A percentile compares a stretch with the other conserved stretches of the same genome.
phyloP scores from a whole-genome alignment of 2,329 filamentous ascomycete species.

The Ascochyta clinopodiicola region DNA sequence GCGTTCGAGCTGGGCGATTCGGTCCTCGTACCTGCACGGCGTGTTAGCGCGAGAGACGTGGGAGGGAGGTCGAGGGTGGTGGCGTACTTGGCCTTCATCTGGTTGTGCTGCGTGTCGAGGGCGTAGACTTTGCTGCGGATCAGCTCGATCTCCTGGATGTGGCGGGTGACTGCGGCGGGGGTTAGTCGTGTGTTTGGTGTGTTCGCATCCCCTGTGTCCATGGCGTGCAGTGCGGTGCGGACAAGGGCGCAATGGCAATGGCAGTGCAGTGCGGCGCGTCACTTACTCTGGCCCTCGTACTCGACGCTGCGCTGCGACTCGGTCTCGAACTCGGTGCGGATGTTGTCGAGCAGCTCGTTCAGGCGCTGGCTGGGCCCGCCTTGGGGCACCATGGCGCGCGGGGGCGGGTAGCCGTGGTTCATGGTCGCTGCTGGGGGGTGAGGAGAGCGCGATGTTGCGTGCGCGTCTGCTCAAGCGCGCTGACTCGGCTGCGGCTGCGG shows the following conservation, averaged over 20 bases:
- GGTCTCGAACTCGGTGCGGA: constrained; percentile 88
- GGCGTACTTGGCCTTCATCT: constrained; percentile 87
- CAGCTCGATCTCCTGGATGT: constrained; percentile 94
- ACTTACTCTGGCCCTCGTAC: constrained; percentile 93
- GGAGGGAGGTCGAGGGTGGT: constrained; percentile 14
- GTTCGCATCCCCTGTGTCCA: background rate
- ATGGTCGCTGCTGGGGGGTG: constrained; percentile 56
- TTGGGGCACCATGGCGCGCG: constrained; percentile 73
- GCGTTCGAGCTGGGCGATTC: constrained; percentile 82
- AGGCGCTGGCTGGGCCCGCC: constrained; percentile 74
- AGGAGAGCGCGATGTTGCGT: background rate
- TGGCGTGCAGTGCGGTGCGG: no score
- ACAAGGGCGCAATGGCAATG: background rate
- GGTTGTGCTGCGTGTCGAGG: constrained; percentile 87
- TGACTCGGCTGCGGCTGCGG: constrained; percentile 5
- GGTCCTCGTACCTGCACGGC: constrained; percentile 83
- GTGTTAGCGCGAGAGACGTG: background rate
- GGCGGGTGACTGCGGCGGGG: constrained; percentile 72
- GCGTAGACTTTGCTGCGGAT: constrained; percentile 92
- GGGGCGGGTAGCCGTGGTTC: constrained; percentile 72
- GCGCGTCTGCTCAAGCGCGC: constrained; percentile 13
- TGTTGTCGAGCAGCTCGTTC: constrained; percentile 88
- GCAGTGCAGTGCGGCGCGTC: background rate
- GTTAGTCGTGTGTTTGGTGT: background rate
- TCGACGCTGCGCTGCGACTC: constrained; percentile 82